Base-by-base conservation (phyloP, 2,329 filamentous ascomycete genomes). In the Orbilia javanica region DNA sequence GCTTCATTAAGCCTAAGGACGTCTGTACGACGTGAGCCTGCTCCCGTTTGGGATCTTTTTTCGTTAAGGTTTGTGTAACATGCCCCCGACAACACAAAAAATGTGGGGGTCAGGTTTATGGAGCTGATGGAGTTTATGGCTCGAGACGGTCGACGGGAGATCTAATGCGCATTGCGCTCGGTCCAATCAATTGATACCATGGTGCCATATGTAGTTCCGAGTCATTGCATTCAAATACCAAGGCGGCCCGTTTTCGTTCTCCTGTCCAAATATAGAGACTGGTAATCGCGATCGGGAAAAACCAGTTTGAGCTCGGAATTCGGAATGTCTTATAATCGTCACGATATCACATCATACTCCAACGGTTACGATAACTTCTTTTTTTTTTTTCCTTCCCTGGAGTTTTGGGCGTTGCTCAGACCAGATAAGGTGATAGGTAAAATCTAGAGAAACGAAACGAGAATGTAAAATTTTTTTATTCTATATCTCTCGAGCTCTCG, bases 61-160 rank as follows among this genome's bases (percentile, higher is more conserved):
- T 44, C 46, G 22, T 50, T 50, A 50, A 27, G 13, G 50, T 53
- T 53, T 53, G 50, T 53, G 50, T 53, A 53, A 53, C 50, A 31
- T 53, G 13, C 13, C 15, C 50, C 7, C 2, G 2, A 15, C 50
- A 53, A 53, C 50, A 29, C 50, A 53, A 31, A 53, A 34, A 53
- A 53, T 27, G 50, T 53, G 50, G 50, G 50, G 50, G 50, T 53
- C 25, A 10, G 6, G 42, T 18, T 20, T 4, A 20, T 42, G 10
- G 20, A 25, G 25, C 20, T 18, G 42, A n/a, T n/a, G n/a, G n/a
- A n/a, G 42, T 44, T 6, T n/a, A 18, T 6, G 42, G 18, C 6
- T 53, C 50, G 50, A 29, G 50, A 53, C 46, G 46, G 46, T 10
- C 3, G 18, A 50, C 20, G 46, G 42, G 18, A 44, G 42, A 44